Conservation (phyloP, 768 basidiomycete species). For the Boletus reticulatus region DNA sequence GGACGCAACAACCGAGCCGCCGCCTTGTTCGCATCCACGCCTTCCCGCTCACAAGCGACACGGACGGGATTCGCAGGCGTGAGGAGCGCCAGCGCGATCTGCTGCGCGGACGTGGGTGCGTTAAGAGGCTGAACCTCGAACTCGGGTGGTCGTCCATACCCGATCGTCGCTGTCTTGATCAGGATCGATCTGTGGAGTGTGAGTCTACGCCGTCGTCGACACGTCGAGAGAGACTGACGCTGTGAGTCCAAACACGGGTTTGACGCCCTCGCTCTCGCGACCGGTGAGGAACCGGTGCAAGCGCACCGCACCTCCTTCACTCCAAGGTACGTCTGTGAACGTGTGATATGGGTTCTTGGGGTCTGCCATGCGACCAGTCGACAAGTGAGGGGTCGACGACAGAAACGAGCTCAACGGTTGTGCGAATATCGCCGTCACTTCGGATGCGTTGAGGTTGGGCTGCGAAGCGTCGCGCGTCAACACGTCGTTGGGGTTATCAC, state of each 20-base stretch:
- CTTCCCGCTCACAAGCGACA: constrained; percentile 26
- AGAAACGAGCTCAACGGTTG: constrained; percentile 80
- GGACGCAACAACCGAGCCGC: constrained; percentile 17
- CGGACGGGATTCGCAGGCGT: constrained; percentile 22
- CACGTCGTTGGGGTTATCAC: too few relatives aligned
- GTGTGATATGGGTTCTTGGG: constrained; percentile 57
- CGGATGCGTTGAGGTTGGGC: constrained; percentile 77
- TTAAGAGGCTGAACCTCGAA: constrained; percentile 45
- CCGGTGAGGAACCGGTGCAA: constrained; percentile 85
- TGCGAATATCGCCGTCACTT: constrained; percentile 82
- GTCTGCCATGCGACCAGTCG: constrained; percentile 53
- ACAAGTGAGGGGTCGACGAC: constrained; percentile 54
- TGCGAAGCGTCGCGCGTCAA: constrained; percentile 24
- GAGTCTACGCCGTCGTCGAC: background rate
- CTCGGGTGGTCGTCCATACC: constrained; percentile 44
- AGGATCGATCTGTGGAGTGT: constrained; percentile 43
- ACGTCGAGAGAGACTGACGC: constrained; percentile 51
- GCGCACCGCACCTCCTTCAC: constrained; percentile 41
- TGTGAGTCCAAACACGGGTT: constrained; percentile 87
- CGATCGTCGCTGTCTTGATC: constrained; percentile 47
- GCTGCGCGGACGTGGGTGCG: constrained; percentile 39
- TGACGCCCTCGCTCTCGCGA: constrained; percentile 77
- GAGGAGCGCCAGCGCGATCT: constrained; percentile 45
- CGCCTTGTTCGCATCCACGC: constrained; percentile 19
- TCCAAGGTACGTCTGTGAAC: constrained; percentile 50